Base-by-base conservation (phyloP, 768 basidiomycete genomes). In the Steccherinum ochraceum region DNA sequence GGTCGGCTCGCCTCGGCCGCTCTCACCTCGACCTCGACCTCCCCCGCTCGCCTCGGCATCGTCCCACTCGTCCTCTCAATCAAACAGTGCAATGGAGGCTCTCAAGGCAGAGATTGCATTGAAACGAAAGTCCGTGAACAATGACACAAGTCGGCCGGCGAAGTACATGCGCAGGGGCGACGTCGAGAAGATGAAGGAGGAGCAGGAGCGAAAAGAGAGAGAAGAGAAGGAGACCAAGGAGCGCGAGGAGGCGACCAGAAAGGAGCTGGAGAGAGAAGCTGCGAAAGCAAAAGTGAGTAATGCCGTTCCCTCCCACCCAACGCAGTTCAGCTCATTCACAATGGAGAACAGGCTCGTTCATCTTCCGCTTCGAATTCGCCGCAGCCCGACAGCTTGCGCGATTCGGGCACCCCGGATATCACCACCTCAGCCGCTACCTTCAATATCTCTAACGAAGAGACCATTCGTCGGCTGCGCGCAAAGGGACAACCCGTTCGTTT, bases 401-500 rank as follows among this genome's bases (percentile, higher is more conserved):
- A 54, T 3, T 52, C 80, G 69, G 46, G 67, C 25, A 65, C 69
- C 40, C 75, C 74, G 0, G 81, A 83, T 56, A 68, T 74, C 7
- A 18, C 41, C 19, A 64, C 69, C 24, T 65, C 69, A 1, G 60
- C 67, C 1, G 55, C 58, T 11, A 57, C 60, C 3, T 97, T 94
- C 72, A 93, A 93, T 62, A 86, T 98, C 49, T 90, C 94, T 2
- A 91, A 93, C 51, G 88, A 93, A 54, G 96, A 99, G 61, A 90
- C 89, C 12, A 75, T 93, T 50, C 85, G 91, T 7, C 81, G 96
- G 19, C 79, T 99, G 12, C 84, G 96, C 43, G 73, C 79, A 21
- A 95, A 96, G 64, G 92, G 89, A 20, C 94, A 98, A 64, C 96
- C 96, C 3, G 89, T 98, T 54, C 81, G 93, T 24, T 72, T 99